These are phyloP conservation scores for Alternaria tenuissima DNA, from an alignment of 2,329 filamentous ascomycete genomes.

Conservation along the genomic window DNA sequence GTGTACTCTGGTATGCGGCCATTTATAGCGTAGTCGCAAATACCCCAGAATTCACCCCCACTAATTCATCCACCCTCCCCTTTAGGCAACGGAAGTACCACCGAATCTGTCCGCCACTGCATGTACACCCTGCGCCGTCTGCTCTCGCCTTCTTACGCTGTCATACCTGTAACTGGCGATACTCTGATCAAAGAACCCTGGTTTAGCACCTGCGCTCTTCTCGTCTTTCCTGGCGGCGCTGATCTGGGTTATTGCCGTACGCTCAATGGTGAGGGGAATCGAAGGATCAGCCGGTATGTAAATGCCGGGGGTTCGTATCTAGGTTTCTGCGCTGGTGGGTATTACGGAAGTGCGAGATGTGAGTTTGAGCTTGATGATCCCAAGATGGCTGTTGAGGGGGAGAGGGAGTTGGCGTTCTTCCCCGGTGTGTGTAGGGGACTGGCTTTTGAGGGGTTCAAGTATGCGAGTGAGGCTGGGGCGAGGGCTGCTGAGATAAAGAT, in stretches of 20 bases:
- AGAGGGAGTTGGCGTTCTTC: conserved; percentile 86
- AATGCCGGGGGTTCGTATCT: conserved; percentile 85
- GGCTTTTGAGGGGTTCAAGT: conserved; percentile 89
- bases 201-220: conserved; percentile 82
- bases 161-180: conserved; percentile 81
- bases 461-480: conserved; percentile 86
- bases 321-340: conserved; percentile 92
- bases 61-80: background rate
- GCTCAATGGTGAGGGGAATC: conserved; percentile 88
- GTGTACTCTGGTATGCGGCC: conserved; percentile 81
- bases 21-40: background rate
- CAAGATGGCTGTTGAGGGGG: conserved; percentile 83
- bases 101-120: conserved; percentile 89
- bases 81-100: conserved; percentile 81
- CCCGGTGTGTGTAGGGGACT: conserved; percentile 85
- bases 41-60: background rate
- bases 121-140: conserved; percentile 85
- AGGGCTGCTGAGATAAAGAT: conserved; percentile 74
- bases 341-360: conserved; percentile 82
- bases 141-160: conserved; percentile 89
- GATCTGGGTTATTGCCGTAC: conserved; percentile 89
- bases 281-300: conserved; percentile 83
- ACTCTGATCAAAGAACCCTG: conserved; percentile 91
- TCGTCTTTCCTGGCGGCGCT: conserved; percentile 94
- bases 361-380: conserved; percentile 91